phyloP scores from a whole-genome alignment of 1,284 basidiomycete species.

The Trametes sp. region DNA sequence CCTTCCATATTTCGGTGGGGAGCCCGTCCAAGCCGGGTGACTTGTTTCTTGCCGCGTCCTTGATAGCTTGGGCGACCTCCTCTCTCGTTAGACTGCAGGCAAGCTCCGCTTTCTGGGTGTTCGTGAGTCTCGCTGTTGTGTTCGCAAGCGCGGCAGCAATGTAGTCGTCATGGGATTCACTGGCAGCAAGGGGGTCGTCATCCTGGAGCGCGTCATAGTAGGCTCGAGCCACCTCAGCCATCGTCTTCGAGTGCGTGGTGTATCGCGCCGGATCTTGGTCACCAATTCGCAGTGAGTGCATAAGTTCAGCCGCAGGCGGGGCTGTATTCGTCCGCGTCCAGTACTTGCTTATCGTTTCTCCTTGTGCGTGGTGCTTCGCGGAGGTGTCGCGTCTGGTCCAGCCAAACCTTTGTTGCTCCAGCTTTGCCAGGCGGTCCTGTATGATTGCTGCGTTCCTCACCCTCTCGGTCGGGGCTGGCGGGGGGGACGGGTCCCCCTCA shows the following conservation, averaged over 20 bases:
- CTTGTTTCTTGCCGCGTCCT: background rate
- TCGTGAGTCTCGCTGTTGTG: background rate
- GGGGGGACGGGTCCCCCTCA: too few relatives aligned
- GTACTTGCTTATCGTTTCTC: background rate
- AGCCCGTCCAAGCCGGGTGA: constrained; percentile 29
- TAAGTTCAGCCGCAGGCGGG: background rate
- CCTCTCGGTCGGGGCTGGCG: too few relatives aligned
- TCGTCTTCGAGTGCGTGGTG: background rate
- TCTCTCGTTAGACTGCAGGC: background rate
- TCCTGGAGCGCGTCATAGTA: background rate
- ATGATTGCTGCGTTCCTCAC: background rate
- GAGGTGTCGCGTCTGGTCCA: background rate
- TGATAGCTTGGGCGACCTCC: background rate
- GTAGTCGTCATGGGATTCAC: background rate
- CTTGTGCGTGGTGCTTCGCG: background rate
- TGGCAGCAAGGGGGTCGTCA: background rate
- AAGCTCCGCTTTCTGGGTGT: background rate
- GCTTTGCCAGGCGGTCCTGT: background rate
- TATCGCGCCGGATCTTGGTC: background rate
- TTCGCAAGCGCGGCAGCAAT: background rate
- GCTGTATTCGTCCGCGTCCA: background rate
- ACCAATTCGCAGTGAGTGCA: background rate
- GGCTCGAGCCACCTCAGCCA: background rate
- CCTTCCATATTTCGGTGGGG: constrained; percentile 32
- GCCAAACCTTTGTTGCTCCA: background rate